Base-by-base conservation (phyloP, 768 basidiomycete genomes). In the Naganishia vishniacii region DNA sequence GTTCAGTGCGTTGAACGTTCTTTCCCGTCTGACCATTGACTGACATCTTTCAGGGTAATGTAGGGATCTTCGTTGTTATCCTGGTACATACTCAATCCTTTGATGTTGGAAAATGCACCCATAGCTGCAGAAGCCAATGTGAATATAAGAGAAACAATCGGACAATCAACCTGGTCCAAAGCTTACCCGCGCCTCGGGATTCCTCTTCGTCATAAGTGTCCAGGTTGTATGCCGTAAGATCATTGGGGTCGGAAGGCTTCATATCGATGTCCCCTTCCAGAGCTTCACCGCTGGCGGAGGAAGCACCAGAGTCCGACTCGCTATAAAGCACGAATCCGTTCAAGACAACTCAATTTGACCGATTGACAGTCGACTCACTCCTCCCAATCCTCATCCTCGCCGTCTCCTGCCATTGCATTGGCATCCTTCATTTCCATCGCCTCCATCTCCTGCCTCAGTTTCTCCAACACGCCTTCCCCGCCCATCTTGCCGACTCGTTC, bases 31-130 rank as follows among this genome's bases (percentile, higher is more conserved):
- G 49, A 32, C 18, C 3, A 26, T 0, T n/a, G n/a, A 62, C 61
- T 26, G 12, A 90, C 92, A 72, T 92, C 89, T 82, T 95, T 93
- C 41, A 98, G 78, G 0, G 94, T 98, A 69, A 99, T 88, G 72
- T 93, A 98, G 0, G 95, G 95, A 78, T 99, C 95, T 37, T 97
- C 91, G 60, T 88, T 83, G 72, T 92, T 91, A 70, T 91, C 85
- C 58, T 85, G 84, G 77, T 97, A 92, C 74, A 89, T 94, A 23
- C 88, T 87, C 56, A 99, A 80, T 18, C 93, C 94, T 74, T 95
- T 94, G 77, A 98, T 91, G 71, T 90, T 93, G 76, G 87, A 91
- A 79, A 99, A 99, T 18, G 88, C 88, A 41, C 92, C 80, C 70
- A 78, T 76, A 7, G 78, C 78, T 78, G 59, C 51, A 44, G 13